Conservation (phyloP, 495 filamentous ascomycete species). For the Parathielavia appendiculata region DNA sequence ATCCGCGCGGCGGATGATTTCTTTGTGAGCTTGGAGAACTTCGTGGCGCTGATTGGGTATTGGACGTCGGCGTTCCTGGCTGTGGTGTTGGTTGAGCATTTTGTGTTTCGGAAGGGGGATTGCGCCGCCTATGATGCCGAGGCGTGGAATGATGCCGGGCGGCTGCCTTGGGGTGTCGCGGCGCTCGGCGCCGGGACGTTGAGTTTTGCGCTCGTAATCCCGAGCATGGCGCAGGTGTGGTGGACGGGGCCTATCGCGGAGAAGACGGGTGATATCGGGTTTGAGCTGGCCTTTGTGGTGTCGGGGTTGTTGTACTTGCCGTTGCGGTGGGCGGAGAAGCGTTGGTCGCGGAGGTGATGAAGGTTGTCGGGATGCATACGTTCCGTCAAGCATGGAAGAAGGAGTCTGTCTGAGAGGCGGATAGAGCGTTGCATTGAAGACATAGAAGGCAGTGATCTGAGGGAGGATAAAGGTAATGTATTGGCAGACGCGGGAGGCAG, state of each 20-base stretch:
- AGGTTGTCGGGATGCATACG: no score
- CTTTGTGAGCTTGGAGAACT: conserved; percentile 49
- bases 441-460: not conserved
- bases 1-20: conserved; percentile 49
- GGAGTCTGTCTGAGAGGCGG: no score
- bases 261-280: conserved; percentile 54
- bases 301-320: conserved; percentile 46
- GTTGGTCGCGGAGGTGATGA: conserved; percentile 19
- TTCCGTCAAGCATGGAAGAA: no score
- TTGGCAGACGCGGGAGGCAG: not conserved
- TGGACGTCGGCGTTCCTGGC: conserved; percentile 52
- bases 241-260: conserved; percentile 50
- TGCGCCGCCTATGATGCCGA: conserved; percentile 40
- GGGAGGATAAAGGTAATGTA: not conserved
- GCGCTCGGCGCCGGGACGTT: conserved; percentile 38
- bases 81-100: conserved; percentile 46
- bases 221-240: conserved; percentile 53
- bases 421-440: not conserved
- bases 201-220: conserved; percentile 46
- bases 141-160: conserved; percentile 44
- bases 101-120: conserved; percentile 38
- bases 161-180: conserved; percentile 45
- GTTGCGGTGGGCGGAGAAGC: conserved; percentile 39
- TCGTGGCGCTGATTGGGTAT: conserved; percentile 51
- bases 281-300: conserved; percentile 52